Evolutionary conservation across 2,329 filamentous ascomycete species (phyloP).

Genomic region (Colletotrichum sp.): DNA sequence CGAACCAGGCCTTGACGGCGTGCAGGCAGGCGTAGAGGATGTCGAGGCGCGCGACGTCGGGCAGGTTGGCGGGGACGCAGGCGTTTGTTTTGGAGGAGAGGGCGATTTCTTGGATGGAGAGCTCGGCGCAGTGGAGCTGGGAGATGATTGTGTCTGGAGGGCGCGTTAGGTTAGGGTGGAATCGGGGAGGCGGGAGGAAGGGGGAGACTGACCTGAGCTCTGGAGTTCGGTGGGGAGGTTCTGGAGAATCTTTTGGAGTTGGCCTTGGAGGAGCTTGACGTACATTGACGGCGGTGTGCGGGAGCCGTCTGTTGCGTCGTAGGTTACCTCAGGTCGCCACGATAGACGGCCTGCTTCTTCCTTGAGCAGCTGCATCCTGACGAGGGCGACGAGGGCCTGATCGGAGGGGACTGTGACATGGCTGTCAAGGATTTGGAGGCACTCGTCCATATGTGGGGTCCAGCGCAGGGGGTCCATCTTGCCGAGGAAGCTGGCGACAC

Average conservation of each 20-base stretch:
- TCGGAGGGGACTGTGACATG: conserved; percentile 51
- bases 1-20: conserved; percentile 29
- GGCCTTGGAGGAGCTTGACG: conserved; percentile 30
- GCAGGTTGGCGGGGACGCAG: conserved; percentile 19
- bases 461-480: conserved; percentile 53
- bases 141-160: conserved; percentile 37
- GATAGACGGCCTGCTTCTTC: conserved; percentile 29
- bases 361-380: conserved; percentile 37
- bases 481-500: conserved; percentile 27
- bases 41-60: conserved; percentile 28
- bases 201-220: conserved; percentile 32
- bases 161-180: neutral
- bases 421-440: conserved; percentile 45
- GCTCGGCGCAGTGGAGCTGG: conserved; percentile 39
- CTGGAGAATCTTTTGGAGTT: conserved; percentile 28
- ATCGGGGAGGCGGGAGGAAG: neutral
- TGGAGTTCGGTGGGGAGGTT: conserved; percentile 27
- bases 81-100: conserved; percentile 7
- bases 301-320: neutral
- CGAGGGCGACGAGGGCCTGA: conserved; percentile 45
- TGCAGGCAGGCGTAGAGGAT: conserved; percentile 33
- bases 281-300: conserved; percentile 29
- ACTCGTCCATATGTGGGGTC: conserved; percentile 62
- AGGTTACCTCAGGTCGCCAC: conserved; percentile 22
- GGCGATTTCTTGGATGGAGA: conserved; percentile 41